Evolutionary conservation across 179 eudicot genomes (phyloP).

Genomic region (Spergularia azorica): DNA sequence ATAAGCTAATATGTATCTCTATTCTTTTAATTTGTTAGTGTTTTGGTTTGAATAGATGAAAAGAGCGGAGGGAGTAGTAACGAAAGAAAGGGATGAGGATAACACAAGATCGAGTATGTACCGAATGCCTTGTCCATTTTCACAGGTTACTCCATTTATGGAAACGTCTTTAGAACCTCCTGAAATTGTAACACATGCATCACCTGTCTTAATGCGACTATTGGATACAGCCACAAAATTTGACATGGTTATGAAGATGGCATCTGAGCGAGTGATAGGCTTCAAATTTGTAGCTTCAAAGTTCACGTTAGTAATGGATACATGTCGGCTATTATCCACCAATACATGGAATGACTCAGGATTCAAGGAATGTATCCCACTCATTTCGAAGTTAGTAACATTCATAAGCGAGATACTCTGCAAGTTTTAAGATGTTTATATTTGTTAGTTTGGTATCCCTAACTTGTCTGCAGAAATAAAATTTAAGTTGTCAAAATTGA

Average conservation of each 20-base stretch:
- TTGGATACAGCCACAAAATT: constrained; percentile 14
- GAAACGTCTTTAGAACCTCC: constrained; percentile 27
- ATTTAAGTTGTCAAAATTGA: too few relatives aligned
- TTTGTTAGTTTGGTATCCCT: not conserved
- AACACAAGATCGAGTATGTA: not conserved
- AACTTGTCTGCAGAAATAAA: too few relatives aligned
- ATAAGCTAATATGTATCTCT: too few relatives aligned
- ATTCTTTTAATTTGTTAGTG: too few relatives aligned
- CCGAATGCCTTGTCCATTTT: constrained; percentile 32
- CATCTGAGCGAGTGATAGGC: constrained; percentile 27
- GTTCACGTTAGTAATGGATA: constrained; percentile 23
- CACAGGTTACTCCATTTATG: constrained; percentile 28
- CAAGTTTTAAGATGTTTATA: not conserved
- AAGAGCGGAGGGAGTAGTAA: not conserved
- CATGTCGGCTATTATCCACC: constrained; percentile 19
- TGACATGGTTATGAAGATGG: constrained; percentile 25
- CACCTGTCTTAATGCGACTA: constrained; percentile 27
- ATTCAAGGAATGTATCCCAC: constrained; percentile 29
- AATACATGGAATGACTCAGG: constrained; percentile 32
- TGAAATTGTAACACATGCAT: constrained; percentile 30
- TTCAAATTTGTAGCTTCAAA: constrained; percentile 22
- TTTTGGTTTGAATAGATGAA: too few relatives aligned
- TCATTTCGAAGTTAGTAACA: constrained; percentile 20
- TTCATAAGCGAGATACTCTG: constrained; percentile 28
- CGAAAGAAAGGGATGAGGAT: not conserved